These are phyloP conservation scores for Hymenochaete sp. DNA, from an alignment of 1,284 basidiomycete species.

Conservation along the genomic window DNA sequence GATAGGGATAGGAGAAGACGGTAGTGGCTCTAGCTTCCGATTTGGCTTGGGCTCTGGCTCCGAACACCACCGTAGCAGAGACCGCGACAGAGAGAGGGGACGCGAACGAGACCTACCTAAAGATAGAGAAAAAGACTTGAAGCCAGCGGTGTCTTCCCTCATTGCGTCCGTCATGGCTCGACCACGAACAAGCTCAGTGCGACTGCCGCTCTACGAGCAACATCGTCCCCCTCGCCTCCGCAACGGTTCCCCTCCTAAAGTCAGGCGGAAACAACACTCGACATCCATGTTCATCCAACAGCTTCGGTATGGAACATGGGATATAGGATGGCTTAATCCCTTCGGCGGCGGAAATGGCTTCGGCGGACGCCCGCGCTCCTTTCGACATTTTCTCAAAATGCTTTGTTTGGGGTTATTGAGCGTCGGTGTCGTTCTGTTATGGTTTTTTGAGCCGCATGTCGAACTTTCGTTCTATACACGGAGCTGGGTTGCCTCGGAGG, in stretches of 20 bases:
- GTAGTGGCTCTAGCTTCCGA: too few relatives aligned
- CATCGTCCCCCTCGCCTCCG: constrained; percentile 9
- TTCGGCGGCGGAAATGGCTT: too few relatives aligned
- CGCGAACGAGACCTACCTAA: too few relatives aligned
- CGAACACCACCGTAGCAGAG: neutral
- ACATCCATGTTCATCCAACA: constrained; percentile 9
- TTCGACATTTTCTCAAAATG: neutral
- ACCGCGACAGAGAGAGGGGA: neutral
- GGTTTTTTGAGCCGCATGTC: constrained; percentile 65
- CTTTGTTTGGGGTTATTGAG: constrained; percentile 33
- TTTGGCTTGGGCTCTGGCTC: too few relatives aligned
- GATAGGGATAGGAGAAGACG: too few relatives aligned
- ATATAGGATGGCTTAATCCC: too few relatives aligned
- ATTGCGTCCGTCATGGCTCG: constrained; percentile 10
- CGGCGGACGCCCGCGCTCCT: constrained; percentile 8
- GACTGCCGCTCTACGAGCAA: constrained; percentile 14
- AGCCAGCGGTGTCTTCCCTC: neutral
- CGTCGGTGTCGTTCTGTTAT: constrained; percentile 35
- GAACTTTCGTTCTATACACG: constrained; percentile 72
- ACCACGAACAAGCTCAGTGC: constrained; percentile 11
- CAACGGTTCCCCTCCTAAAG: constrained; percentile 14
- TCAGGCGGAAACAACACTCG: constrained; percentile 10
- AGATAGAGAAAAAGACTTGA: too few relatives aligned
- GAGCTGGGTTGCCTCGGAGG: constrained; percentile 64
- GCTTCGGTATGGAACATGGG: constrained; percentile 11